These are phyloP conservation scores for Curvularia hawaiiensis DNA, from an alignment of 2,329 filamentous ascomycete genomes.

Conservation along the genomic window DNA sequence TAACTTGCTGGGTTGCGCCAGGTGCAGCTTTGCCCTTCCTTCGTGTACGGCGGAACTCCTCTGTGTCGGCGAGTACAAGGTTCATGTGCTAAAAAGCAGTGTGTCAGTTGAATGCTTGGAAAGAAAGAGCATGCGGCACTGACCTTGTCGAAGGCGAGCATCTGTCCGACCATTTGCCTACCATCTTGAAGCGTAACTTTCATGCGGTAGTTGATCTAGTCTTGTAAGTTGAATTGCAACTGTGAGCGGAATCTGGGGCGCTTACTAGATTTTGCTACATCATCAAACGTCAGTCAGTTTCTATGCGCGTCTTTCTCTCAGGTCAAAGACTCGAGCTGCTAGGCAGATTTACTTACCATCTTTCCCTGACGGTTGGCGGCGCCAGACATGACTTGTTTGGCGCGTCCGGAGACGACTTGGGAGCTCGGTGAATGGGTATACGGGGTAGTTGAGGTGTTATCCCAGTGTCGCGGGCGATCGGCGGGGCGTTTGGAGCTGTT, in stretches of 20 bases:
- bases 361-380: slow-evolving; percentile 90
- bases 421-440: slow-evolving; percentile 9
- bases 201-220: slow-evolving; percentile 99
- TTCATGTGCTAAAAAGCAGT: slow-evolving; percentile 83
- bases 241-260: slow-evolving; percentile 30
- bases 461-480: slow-evolving; percentile 24
- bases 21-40: slow-evolving; percentile 69
- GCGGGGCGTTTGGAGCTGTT: slow-evolving; percentile 35
- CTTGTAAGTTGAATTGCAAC: slow-evolving; percentile 28
- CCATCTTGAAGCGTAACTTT: slow-evolving; percentile 93
- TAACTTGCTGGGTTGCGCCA: slow-evolving; percentile 65
- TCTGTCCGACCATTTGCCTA: slow-evolving; percentile 95
- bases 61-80: slow-evolving; percentile 95
- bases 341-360: slow-evolving; percentile 76
- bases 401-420: slow-evolving; percentile 53
- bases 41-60: slow-evolving; percentile 55
- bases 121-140: slow-evolving; percentile 21
- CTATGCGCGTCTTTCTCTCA: slow-evolving; percentile 52
- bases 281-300: slow-evolving; percentile 50
- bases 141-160: slow-evolving; percentile 98
- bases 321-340: slow-evolving; percentile 42
- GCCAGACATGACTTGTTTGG: slow-evolving; percentile 49
- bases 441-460: slow-evolving; percentile 12
- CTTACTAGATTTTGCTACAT: slow-evolving; percentile 69
- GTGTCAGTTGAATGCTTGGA: slow-evolving; percentile 18